phyloP scores from a whole-genome alignment of 805 yeast genomes.

The Hagleromyces aurorensis region DNA sequence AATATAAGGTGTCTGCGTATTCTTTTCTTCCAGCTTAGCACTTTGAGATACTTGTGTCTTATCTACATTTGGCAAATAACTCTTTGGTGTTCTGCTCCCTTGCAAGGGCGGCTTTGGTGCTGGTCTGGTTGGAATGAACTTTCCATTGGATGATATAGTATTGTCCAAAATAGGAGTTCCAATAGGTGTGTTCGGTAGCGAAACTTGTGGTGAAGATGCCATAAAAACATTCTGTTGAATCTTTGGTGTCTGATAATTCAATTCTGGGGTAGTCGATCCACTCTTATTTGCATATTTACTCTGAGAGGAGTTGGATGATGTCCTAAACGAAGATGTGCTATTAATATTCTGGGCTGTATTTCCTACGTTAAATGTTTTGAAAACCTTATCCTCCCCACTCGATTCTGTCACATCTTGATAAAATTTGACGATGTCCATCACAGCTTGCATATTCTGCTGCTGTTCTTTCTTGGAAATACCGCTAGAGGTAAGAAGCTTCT shows the following conservation, averaged over 20 bases:
- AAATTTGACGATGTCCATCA: conserved; percentile 82
- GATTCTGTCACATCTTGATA: conserved; percentile 53
- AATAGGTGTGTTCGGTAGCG: too few relatives aligned
- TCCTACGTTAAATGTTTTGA: conserved; percentile 32
- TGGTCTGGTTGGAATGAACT: conserved; percentile 58
- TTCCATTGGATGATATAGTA: conserved; percentile 27
- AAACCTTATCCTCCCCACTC: conserved; percentile 35
- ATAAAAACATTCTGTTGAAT: conserved; percentile 7
- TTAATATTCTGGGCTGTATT: conserved; percentile 20
- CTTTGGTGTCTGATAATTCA: conserved; percentile 14
- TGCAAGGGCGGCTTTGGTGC: conserved; percentile 53
- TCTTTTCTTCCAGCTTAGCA: too few relatives aligned
- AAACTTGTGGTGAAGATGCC: conserved; percentile 7
- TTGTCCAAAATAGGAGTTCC: conserved; percentile 2
- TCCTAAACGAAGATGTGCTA: conserved; percentile 29
- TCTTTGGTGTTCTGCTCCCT: too few relatives aligned
- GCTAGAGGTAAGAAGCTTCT: conserved; percentile 66
- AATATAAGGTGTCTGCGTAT: conserved; percentile 15
- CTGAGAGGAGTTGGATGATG: conserved; percentile 23
- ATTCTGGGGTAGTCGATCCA: conserved; percentile 26
- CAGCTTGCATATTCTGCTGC: conserved; percentile 88
- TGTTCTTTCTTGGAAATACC: conserved; percentile 87
- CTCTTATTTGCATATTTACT: conserved; percentile 13
- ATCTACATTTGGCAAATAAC: too few relatives aligned
- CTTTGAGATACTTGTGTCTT: too few relatives aligned